Conservation (phyloP, 306 rosid genomes). For the Cicer pinnatifidum region DNA sequence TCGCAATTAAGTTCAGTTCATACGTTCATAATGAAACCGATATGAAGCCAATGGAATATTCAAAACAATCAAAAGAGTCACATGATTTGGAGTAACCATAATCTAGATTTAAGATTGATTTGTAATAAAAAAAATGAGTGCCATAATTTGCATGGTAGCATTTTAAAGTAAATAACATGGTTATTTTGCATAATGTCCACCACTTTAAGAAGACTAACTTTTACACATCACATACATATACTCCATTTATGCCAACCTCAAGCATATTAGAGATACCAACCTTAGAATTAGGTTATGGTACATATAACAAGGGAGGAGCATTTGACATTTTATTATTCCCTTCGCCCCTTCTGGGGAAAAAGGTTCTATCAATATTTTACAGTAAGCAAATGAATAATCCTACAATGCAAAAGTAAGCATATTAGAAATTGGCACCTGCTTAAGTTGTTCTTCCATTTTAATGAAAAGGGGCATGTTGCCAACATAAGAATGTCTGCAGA, state of each 20-base stretch:
- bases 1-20: conserved; percentile 22
- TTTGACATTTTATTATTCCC: not conserved
- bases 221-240: conserved; percentile 30
- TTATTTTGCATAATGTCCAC: conserved; percentile 31
- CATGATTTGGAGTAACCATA: conserved; percentile 19
- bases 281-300: conserved; percentile 21
- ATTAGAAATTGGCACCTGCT: conserved; percentile 62
- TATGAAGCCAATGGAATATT: conserved; percentile 14
- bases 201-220: conserved; percentile 21
- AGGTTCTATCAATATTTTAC: conserved; percentile 29
- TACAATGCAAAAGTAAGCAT: conserved; percentile 39
- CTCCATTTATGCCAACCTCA: not conserved
- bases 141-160: conserved; percentile 23
- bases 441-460: conserved; percentile 86
- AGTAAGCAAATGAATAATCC: conserved; percentile 32
- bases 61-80: conserved; percentile 37
- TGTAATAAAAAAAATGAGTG: not conserved
- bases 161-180: conserved; percentile 23
- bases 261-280: conserved; percentile 28
- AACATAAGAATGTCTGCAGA: conserved; percentile 87
- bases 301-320: conserved; percentile 9
- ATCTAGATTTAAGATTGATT: conserved; percentile 31
- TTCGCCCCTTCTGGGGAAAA: not conserved
- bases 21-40: conserved; percentile 44
- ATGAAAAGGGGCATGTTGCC: conserved; percentile 84